Conservation (phyloP, 2,329 filamentous ascomycete genomes). For the Botrytis deweyae region DNA sequence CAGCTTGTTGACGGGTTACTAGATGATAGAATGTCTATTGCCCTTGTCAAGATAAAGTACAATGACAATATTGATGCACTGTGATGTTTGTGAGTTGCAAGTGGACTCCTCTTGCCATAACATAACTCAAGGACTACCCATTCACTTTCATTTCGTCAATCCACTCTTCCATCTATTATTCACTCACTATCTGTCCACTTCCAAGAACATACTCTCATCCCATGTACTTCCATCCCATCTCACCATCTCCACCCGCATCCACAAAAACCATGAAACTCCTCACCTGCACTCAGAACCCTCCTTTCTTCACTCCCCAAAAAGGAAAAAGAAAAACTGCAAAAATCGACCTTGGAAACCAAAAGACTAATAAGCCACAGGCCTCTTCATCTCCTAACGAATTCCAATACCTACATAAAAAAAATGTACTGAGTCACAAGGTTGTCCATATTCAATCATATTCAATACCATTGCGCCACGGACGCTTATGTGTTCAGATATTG, state of each 20-base stretch:
- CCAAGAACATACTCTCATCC: background rate
- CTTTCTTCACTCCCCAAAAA: background rate
- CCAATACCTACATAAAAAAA: background rate
- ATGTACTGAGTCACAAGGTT: background rate
- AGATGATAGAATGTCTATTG: background rate
- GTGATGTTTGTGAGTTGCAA: background rate
- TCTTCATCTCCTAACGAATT: background rate
- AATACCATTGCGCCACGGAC: background rate
- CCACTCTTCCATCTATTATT: background rate
- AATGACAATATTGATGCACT: too few species aligned
- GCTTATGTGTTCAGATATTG: background rate
- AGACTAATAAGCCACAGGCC: background rate
- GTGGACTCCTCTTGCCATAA: background rate
- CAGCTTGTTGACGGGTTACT: background rate
- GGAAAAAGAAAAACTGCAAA: too few species aligned
- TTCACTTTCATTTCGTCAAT: background rate
- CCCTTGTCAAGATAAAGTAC: fast-evolving
- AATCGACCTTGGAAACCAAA: background rate
- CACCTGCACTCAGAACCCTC: background rate
- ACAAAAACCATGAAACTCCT: background rate
- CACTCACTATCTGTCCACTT: background rate
- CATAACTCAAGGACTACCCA: background rate
- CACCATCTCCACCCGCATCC: background rate
- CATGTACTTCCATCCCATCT: background rate
- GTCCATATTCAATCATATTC: background rate